Evolutionary conservation across 2,329 filamentous ascomycete genomes (phyloP), one percentile per base, ranked within the genome.

Genomic region (Epichloe sp.): DNA sequence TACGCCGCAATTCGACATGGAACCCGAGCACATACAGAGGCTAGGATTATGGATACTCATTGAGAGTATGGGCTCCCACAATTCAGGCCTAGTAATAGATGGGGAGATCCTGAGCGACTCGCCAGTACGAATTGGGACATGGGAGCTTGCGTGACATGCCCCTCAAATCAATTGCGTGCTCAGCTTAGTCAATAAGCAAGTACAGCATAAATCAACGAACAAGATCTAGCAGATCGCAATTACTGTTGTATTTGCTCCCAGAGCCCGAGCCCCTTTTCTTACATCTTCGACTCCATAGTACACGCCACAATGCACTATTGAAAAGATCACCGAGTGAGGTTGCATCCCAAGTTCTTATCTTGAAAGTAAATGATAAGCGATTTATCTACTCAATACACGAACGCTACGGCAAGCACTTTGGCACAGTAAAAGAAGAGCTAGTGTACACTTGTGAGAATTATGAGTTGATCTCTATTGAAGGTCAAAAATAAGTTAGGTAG

Each of bases 11-110:
- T 76, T 94, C 48, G 84, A 94, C 66, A 68, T 95, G 42, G 80
- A 82, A 44, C 85, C 87, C 0, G 74, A 71, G n/a, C 67, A 77
- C 56, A 70, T 73, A 52, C 68, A 67, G 34, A 68, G 67, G 10
- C 76, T 77, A 19, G 82, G 82, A 17, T 65, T 89, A 52, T 94
- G 86, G 85, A 71, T 96, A 49, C 83, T 95, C 5, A 71, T 96
- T 42, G 89, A 96, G 67, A 77, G 85, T 56, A 77, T 91, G 60
- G 85, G 82, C n/a, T 77, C 76, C 11, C 72, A 62, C 23, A 59
- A 62, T 23, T 59, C 58, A 3, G 56, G 61, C 2, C 64, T 69
- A 23, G 65, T 71, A 52, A 76, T 86, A 7, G 67, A 71, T 42
- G 70, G 78, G 2, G 80, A 76, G 56, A 58, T 79, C 7, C 65